Evolutionary conservation across 345 rosid genomes (phyloP).

Genomic region (Toxicodendron radicans): DNA sequence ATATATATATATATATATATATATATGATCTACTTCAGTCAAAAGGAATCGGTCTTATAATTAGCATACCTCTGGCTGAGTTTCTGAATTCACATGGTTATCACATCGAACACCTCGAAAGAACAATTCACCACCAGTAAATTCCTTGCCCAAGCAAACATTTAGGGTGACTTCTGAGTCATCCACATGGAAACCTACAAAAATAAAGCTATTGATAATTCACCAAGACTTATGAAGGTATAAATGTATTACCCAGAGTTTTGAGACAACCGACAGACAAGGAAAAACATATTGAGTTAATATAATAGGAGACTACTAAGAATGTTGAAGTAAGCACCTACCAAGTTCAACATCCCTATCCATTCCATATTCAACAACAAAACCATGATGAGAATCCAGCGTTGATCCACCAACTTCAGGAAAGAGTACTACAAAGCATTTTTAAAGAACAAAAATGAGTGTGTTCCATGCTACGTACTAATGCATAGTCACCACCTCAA

Average conservation of each 20-base stretch:
- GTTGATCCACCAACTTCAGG: constrained; percentile 83
- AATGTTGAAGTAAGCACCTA: constrained; percentile 33
- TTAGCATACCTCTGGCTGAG: constrained; percentile 60
- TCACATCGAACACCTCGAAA: constrained; percentile 90
- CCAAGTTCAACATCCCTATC: constrained; percentile 91
- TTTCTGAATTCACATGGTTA: constrained; percentile 73
- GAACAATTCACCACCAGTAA: constrained; percentile 88
- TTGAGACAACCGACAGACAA: background rate
- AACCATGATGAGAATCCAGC: constrained; percentile 97
- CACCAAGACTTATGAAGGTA: constrained; percentile 17
- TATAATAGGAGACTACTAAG: background rate
- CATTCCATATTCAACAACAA: constrained; percentile 88
- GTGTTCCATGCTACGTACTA: background rate
- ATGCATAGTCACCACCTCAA: background rate
- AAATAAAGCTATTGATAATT: constrained; percentile 14
- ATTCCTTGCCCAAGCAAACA: constrained; percentile 89
- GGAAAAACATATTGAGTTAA: background rate
- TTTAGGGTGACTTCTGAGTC: constrained; percentile 94
- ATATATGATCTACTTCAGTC: background rate
- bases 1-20: no score
- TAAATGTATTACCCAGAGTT: background rate
- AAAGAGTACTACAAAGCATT: constrained; percentile 64
- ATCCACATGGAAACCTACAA: constrained; percentile 93
- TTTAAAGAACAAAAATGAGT: background rate
- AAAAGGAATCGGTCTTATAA: constrained; percentile 9